Evolutionary conservation across 2,329 filamentous ascomycete genomes (phyloP).

Genomic region (Colletotrichum sp.): DNA sequence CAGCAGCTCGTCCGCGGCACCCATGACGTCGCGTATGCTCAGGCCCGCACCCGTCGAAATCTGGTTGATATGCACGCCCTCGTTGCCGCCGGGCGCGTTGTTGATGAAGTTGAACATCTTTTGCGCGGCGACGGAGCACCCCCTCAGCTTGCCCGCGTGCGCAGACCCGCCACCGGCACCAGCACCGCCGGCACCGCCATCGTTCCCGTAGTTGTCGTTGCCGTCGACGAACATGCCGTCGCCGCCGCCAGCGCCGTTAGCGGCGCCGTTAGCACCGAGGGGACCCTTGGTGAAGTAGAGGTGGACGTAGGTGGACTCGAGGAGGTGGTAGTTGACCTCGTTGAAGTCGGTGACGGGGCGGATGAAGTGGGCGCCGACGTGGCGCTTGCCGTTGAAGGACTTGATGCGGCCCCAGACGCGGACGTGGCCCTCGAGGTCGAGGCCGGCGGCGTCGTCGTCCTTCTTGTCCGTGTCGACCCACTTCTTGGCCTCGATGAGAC

Average conservation of each 20-base stretch:
- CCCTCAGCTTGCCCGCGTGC: constrained; percentile 41
- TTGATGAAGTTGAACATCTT: constrained; percentile 76
- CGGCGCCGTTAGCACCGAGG: constrained; percentile 45
- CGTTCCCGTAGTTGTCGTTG: constrained; percentile 44
- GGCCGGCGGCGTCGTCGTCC: constrained; percentile 53
- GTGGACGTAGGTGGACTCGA: constrained; percentile 90
- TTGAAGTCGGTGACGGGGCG: constrained; percentile 84
- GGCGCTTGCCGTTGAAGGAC: constrained; percentile 81
- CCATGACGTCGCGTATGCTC: constrained; percentile 71
- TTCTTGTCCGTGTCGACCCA: constrained; percentile 74
- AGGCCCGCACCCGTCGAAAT: constrained; percentile 72
- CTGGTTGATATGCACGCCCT: constrained; percentile 82
- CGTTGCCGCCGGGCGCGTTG: constrained; percentile 72
- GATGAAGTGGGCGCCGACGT: constrained; percentile 81
- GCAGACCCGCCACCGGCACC: constrained; percentile 39
- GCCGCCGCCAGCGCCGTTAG: constrained; percentile 36
- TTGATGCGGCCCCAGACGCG: constrained; percentile 87
- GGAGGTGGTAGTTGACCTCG: constrained; percentile 89
- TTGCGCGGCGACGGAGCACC: constrained; percentile 62
- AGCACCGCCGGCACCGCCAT: constrained; percentile 39
- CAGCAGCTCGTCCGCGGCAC: constrained; percentile 82
- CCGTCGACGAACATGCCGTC: constrained; percentile 63
- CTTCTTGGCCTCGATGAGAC: constrained; percentile 87
- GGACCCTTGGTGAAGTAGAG: constrained; percentile 80
- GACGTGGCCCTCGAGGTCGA: constrained; percentile 79